A percentile compares a stretch with the other conserved stretches of the same genome.
Conservation (phyloP, 129 eudicot genomes). For the Flaveria bidentis region DNA sequence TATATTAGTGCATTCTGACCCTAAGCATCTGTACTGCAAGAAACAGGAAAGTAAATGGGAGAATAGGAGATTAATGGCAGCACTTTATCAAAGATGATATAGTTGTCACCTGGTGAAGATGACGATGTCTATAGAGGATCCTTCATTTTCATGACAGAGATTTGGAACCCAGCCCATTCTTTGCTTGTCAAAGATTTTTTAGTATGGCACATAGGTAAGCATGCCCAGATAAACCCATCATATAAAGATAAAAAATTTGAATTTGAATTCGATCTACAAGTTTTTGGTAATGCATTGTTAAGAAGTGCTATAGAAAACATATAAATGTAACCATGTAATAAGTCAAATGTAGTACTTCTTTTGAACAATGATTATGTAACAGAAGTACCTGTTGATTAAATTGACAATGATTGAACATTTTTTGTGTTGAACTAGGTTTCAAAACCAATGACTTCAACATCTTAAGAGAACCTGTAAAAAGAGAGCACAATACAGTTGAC, state of each 20-base stretch:
- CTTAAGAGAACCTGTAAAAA: conserved; percentile 26
- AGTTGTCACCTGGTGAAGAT: background rate
- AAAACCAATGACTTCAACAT: conserved; percentile 50
- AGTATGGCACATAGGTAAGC: background rate
- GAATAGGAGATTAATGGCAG: too few relatives aligned
- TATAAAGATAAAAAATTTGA: background rate
- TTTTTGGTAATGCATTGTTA: background rate
- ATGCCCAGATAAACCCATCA: background rate
- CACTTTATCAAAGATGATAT: too few relatives aligned
- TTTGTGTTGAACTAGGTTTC: conserved; percentile 32
- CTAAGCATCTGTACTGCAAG: too few relatives aligned
- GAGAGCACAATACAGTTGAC: background rate
- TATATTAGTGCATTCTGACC: too few relatives aligned
- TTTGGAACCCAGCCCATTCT: background rate
- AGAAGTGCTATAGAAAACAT: background rate
- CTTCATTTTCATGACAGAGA: background rate
- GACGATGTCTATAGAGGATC: background rate
- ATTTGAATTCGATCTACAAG: background rate
- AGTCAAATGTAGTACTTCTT: background rate
- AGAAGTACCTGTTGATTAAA: conserved; percentile 28
- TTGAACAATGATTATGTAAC: background rate
- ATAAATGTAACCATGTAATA: background rate
- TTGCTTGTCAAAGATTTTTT: background rate
- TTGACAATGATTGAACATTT: conserved; percentile 15
- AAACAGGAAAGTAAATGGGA: too few relatives aligned